Conservation (phyloP, 495 filamentous ascomycete species). For the Trichoderma parareesei region DNA sequence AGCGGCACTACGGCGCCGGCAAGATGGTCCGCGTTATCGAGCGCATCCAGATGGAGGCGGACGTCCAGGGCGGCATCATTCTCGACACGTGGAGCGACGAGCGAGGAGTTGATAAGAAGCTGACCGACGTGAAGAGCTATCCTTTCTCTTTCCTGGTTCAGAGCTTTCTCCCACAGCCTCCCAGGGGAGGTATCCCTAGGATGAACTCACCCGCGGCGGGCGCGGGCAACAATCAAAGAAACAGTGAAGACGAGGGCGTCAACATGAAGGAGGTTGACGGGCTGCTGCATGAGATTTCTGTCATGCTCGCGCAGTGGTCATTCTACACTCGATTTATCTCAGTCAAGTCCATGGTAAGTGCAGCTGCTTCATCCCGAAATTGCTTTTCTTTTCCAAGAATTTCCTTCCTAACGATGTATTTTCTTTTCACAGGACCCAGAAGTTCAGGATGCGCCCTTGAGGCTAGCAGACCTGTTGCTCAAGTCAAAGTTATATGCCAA, state of each 20-base stretch:
- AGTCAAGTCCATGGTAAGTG: constrained; percentile 63
- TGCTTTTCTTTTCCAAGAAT: constrained; percentile 14
- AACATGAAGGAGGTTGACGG: constrained; percentile 93
- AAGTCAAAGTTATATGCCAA: constrained; percentile 72
- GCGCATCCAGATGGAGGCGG: constrained; percentile 83
- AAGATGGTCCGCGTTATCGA: constrained; percentile 97
- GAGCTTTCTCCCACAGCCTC: constrained; percentile 67
- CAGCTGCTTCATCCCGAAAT: constrained; percentile 11
- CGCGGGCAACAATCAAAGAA: constrained; percentile 35
- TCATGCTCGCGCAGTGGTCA: constrained; percentile 92
- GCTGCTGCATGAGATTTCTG: constrained; percentile 71
- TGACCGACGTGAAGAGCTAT: constrained; percentile 93
- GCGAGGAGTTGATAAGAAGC: constrained; percentile 66
- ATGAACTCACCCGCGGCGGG: constrained; percentile 60
- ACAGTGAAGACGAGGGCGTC: constrained; percentile 78
- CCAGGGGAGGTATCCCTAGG: constrained; percentile 45
- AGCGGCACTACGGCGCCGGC: constrained; percentile 82
- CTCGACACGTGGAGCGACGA: constrained; percentile 94
- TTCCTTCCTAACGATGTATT: constrained; percentile 16
- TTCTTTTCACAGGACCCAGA: constrained; percentile 35
- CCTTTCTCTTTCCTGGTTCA: constrained; percentile 95
- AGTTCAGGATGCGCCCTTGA: constrained; percentile 40
- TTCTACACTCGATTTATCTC: constrained; percentile 85
- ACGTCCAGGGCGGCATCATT: constrained; percentile 95
- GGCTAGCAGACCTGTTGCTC: constrained; percentile 58